Base-by-base conservation (phyloP, 108 stramenopile species). In the Cyclotella cryptica region DNA sequence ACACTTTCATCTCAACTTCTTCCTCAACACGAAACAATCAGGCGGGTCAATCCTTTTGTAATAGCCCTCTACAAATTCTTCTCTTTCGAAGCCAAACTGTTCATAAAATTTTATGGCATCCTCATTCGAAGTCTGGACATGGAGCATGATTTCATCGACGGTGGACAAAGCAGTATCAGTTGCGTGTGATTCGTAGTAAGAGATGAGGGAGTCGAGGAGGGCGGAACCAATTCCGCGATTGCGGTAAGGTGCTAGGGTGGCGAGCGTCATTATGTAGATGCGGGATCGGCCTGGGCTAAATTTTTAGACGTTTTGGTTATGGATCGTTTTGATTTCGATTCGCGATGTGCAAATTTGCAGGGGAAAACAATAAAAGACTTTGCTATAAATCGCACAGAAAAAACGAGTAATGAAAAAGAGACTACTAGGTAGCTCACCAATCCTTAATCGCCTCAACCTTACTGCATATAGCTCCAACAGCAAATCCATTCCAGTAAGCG, bases 1-100 rank as follows among this genome's bases (percentile, higher is more conserved):
- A 2, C 21, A 28, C 4, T 14, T 66, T 69, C 51, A 83, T 70
- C 78, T 74, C 81, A 95, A 77, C 55, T 89, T 94, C 80, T 95
- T 98, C 69, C 77, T 90, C 74, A 99, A 85, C 24, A 97, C 71
- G 72, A 92, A 97, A 84, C 98, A 98, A 87, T 98, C 86, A 0
- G 98, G 96, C 5, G 98, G 98, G 80, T 99, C 97, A 70, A 99
- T 97, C 43, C 98, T 83, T 74, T 95, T 92, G 72, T 99, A 99
- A 72, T 99, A 99, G 68, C 97, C 96, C 66, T 95, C 88, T 29
- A 99, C 96, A 64, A 91, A 86, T 57, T 89, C 96, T 40, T 87
- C 93, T 74, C 94, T 88, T 70, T 86, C 90, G 81, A 99, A 99
- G 15, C 92, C 95, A 86, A 96, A 95, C 42, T 79, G 72, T 19